Evolutionary conservation across 1,139 yeast genomes (phyloP), one percentile per base, ranked within the genome.

Genomic region (Protomyces gravidus): DNA sequence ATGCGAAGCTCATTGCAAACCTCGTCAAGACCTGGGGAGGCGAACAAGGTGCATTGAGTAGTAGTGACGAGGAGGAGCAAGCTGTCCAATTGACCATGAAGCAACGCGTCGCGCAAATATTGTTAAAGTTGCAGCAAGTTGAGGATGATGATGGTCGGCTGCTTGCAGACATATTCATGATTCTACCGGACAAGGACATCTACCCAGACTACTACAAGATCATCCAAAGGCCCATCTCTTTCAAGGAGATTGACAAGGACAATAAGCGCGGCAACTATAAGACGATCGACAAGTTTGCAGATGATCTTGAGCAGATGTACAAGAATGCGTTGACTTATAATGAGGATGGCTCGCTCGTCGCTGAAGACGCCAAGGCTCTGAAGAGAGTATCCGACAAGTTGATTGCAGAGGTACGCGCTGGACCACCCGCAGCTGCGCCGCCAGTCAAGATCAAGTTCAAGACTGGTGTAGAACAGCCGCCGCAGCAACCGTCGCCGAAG

Each of bases 261-360:
- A 39, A 63, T 45, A 61, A 57, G 55, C 59, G 78, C 32, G 76
- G 73, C 59, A 75, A 79, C 5, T 87, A 88, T 68, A 74, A 75
- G 27, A 71, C 75, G 5, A 71, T 84, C 55, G 78, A 80, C 36
- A 92, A 85, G 65, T 80, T 86, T 62, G 72, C 83, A 59, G 86
- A 80, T 64, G 96, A 88, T 68, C 75, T 88, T 61, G 85, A 84
- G 65, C 77, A 84, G 66, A 86, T 90, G 81, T 86, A 87, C 71
- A 78, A 80, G 62, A 90, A 90, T 72, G 97, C 97, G 1, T 78
- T 84, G 64, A 80, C 81, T n/a, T 90, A 89, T 70, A 90, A 90
- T 68, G 94, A 89, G 68, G 96, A 87, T 70, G 96, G 95, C 0
- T 87, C 96, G 1, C 71, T 84, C 62, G 89, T 90, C 17, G 87